Base-by-base conservation (phyloP, 139 green algal species). In the Chlorella ohadii region DNA sequence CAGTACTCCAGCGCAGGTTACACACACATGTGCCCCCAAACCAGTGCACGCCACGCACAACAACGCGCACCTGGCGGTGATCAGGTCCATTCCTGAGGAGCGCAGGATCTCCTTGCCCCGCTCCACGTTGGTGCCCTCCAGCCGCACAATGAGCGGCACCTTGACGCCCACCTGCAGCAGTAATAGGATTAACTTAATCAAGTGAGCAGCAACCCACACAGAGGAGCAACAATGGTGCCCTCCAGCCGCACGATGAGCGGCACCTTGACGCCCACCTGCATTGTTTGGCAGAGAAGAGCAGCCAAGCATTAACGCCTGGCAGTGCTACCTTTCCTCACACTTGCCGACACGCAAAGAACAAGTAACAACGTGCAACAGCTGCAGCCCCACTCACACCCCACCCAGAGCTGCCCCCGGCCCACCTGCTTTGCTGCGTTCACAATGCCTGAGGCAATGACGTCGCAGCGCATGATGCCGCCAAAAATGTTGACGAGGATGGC, bases 401-500 rank as follows among this genome's bases (percentile, higher is more conserved):
- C 13, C 13, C 64, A 7, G 7, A 15, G 31, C 65, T 11, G 13
- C 65, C 33, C 2, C 19, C 34, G 7, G 25, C 84, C 76, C n/a
- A 97, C 94, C 92, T 97, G 92, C 89, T 99, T 98, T 56, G 97
- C 97, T 2, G 97, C 97, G 57, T 93, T 96, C 51, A 99, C 96
- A 65, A 99, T 99, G 75, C 97, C 97, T 28, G 89, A 92, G 9
- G 97, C 97, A 85, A 99, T 99, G 31, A 99, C 97, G 88, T 99
- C 97, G 86, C 97, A 99, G 88, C 98, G 98, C 97, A 99, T 99
- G 90, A 98, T 98, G 55, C 96, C 96, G 4, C 94, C 97, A 86
- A 99, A 99, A 78, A 99, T 99, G 94, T 99, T 99, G 66, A 99
- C 97, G 23, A 99, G 93, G 82, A 99, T 94, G 36, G 96, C 97